Conservation (phyloP, 2,329 filamentous ascomycete species). For the Blumeriella jaapii region DNA sequence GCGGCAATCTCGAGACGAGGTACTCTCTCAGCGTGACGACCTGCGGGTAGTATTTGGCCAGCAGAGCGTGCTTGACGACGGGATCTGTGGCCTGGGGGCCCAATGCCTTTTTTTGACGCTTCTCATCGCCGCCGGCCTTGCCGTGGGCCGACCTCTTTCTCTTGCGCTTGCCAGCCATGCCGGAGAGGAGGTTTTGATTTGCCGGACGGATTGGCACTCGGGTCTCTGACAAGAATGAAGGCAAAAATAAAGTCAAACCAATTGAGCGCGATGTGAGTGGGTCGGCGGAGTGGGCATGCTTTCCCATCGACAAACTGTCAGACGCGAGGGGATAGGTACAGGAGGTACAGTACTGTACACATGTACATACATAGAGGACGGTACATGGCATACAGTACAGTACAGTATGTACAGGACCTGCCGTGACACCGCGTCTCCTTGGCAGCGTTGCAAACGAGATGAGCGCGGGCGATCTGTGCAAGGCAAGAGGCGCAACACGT, state of each 20-base stretch:
- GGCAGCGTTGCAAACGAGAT: too few relatives aligned
- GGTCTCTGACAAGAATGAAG: too few relatives aligned
- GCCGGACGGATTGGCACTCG: background rate
- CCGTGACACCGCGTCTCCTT: too few relatives aligned
- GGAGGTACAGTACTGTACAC: too few relatives aligned
- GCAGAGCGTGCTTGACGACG: slow-evolving; percentile 44
- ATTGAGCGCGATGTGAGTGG: too few relatives aligned
- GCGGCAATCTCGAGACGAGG: slow-evolving; percentile 52
- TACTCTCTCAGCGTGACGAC: slow-evolving; percentile 60
- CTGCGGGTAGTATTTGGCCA: slow-evolving; percentile 55
- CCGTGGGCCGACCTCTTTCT: slow-evolving; percentile 20
- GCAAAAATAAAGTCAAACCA: too few relatives aligned
- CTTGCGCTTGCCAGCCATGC: slow-evolving; percentile 34
- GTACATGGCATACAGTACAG: background rate
- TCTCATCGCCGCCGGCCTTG: slow-evolving; percentile 17
- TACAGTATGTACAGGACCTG: background rate
- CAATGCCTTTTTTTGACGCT: slow-evolving; percentile 22
- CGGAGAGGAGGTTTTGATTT: background rate
- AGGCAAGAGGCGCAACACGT: too few relatives aligned
- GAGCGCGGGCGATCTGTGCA: too few relatives aligned
- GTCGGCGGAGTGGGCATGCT: too few relatives aligned
- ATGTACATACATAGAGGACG: too few relatives aligned
- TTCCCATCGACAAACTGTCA: too few relatives aligned
- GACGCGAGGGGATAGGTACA: too few relatives aligned
- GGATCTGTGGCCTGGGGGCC: slow-evolving; percentile 11